phyloP scores from a whole-genome alignment of 169 alveolate species.

The Sarcocystis neurona region DNA sequence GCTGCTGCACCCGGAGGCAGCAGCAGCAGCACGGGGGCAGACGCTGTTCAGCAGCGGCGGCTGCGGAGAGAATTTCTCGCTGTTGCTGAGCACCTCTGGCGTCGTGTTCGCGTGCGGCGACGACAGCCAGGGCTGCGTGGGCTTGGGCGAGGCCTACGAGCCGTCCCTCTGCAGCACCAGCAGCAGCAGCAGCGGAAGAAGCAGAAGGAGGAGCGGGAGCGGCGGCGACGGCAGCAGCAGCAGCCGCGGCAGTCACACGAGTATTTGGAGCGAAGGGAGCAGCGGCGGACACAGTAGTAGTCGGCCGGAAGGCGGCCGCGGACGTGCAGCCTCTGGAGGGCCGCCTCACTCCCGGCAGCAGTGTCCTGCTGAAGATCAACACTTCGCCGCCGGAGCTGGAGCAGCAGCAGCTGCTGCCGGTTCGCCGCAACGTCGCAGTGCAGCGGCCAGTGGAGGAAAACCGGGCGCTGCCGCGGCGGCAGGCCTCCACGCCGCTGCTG shows the following conservation, averaged over 20 bases:
- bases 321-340: no score
- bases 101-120: constrained; percentile 35
- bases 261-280: background rate
- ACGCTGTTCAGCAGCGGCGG: background rate
- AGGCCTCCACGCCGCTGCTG: background rate
- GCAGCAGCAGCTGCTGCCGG: background rate
- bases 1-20: constrained; percentile 6
- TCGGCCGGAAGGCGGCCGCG: no score
- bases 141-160: background rate
- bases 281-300: background rate
- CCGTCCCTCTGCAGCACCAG: background rate
- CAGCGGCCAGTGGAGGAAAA: background rate
- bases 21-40: background rate
- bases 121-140: constrained; percentile 28
- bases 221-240: background rate
- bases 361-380: no score
- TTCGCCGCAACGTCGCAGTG: background rate
- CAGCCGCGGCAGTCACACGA: background rate
- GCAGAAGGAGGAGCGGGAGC: background rate
- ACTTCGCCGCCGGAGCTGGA: no score
- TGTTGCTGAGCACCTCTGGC: constrained; percentile 19
- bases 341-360: no score
- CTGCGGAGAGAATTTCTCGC: constrained; percentile 20
- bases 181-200: background rate
- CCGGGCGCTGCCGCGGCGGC: background rate